Base-by-base conservation (phyloP, 176 grass and related monocot species). In the Aegilops tauschii region DNA sequence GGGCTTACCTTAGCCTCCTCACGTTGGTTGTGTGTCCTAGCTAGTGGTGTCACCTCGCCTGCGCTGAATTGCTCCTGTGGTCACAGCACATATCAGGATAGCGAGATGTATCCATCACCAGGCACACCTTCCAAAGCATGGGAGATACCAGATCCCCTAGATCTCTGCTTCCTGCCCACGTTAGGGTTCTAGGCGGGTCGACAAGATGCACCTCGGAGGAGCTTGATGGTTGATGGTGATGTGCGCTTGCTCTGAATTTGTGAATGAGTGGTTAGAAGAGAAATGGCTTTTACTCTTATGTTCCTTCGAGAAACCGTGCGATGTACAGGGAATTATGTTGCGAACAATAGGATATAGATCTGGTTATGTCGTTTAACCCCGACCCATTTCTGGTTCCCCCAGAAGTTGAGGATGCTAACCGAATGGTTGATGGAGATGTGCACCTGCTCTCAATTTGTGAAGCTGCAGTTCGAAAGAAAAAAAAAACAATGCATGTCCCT, bases 41-140 rank as follows among this genome's bases (percentile, higher is more conserved):
- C 77, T 78, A 90, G 89, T 90, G 89, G 84, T 83, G 80, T 90
- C 84, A 87, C 80, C 89, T 83, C 80, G 40, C 21, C 35, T 44
- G 31, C 29, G 17, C 39, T 29, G 73, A 54, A 32, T 65, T 82
- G 88, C 88, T 86, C 72, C n/a, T 27, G 88, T 90, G 88, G 88
- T 82, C 88, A 77, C 79, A 27, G 5, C 71, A 29, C 45, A 52
- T 35, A 62, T 56, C 82, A 73, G 74, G 87, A 88, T 88, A 49
- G 44, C 36, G 34, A 13, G 25, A 32, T 69, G 30, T 65, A 65
- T 5, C 23, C 71, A 65, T 47, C 58, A 76, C 16, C 83, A 49
- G 71, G 11, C 13, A 23, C 44, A 8, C 77, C 54, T 23, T 21
- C 20, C 82, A 65, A 84, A 83, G 68, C 50, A 5, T 44, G 14